Conservation (phyloP, 108 stramenopile genomes). For the Cyclotella sp. region DNA sequence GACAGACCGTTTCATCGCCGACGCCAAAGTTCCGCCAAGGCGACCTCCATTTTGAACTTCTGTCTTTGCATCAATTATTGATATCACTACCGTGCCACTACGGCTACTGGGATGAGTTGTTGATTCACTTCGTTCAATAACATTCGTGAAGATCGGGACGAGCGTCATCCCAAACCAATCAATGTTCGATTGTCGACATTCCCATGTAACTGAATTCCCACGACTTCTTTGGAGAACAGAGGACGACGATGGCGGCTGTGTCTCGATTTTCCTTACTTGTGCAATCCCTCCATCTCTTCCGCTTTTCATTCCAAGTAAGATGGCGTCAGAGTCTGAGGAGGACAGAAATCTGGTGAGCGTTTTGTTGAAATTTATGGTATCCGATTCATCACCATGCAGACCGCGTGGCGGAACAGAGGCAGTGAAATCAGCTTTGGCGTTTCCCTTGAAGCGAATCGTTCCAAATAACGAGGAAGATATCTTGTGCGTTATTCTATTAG, state of each 20-base stretch:
- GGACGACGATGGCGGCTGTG: not conserved
- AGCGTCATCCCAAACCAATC: constrained; percentile 59
- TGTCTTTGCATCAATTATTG: constrained; percentile 43
- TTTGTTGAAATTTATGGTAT: constrained; percentile 12
- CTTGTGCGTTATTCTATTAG: too few relatives aligned
- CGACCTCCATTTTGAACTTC: constrained; percentile 33
- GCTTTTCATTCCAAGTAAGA: constrained; percentile 36
- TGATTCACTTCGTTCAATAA: constrained; percentile 38
- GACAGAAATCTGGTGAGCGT: constrained; percentile 33
- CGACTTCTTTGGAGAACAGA: constrained; percentile 1
- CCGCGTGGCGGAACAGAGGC: constrained; percentile 9
- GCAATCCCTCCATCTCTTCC: constrained; percentile 7
- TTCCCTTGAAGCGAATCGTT: constrained; percentile 32
- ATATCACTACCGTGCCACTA: constrained; percentile 13
- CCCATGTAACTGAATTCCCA: constrained; percentile 28
- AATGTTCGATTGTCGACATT: constrained; percentile 48
- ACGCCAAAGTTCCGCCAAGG: constrained; percentile 35
- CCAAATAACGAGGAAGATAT: constrained; percentile 22
- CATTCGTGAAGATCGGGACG: constrained; percentile 48
- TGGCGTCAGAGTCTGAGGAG: constrained; percentile 21
- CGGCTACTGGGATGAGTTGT: not conserved
- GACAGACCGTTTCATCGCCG: constrained; percentile 36
- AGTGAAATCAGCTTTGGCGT: constrained; percentile 18
- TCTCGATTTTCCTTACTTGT: not conserved
- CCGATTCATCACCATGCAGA: constrained; percentile 1